phyloP scores from a whole-genome alignment of 768 basidiomycete species.

The Boletus coccyginus region DNA sequence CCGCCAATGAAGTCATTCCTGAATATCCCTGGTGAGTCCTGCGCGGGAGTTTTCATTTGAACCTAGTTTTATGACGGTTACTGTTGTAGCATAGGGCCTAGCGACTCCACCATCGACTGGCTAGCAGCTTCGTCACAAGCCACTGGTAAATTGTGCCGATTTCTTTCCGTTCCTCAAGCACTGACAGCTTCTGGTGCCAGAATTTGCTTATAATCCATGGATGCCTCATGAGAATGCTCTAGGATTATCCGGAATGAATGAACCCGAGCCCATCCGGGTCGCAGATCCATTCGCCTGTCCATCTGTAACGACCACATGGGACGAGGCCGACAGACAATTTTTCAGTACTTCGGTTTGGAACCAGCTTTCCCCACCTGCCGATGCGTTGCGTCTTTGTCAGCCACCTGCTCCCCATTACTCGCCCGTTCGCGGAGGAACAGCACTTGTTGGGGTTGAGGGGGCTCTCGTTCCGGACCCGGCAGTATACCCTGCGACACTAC shows the following conservation, averaged over 20 bases:
- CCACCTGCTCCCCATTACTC: neutral
- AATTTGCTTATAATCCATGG: neutral
- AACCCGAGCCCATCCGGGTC: neutral
- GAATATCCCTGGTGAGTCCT: neutral
- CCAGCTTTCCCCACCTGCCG: neutral
- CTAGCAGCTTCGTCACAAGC: neutral
- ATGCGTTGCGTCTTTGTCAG: neutral
- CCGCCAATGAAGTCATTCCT: no score
- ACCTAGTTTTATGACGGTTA: neutral
- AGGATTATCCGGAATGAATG: neutral
- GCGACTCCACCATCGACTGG: neutral
- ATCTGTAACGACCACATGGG: neutral
- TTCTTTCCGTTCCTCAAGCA: neutral
- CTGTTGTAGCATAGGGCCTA: neutral
- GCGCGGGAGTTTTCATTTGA: neutral
- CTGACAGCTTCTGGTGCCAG: slow-evolving; percentile 3
- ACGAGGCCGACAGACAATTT: neutral
- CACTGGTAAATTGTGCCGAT: neutral
- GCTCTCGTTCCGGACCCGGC: no score
- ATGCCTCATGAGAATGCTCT: neutral
- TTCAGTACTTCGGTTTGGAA: neutral
- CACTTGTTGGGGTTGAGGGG: neutral
- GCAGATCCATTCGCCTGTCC: neutral
- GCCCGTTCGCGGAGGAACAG: neutral
- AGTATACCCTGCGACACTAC: neutral